These are phyloP conservation scores for Starmera stellimalicola DNA, from an alignment of 1,139 yeast species.

Conservation along the genomic window DNA sequence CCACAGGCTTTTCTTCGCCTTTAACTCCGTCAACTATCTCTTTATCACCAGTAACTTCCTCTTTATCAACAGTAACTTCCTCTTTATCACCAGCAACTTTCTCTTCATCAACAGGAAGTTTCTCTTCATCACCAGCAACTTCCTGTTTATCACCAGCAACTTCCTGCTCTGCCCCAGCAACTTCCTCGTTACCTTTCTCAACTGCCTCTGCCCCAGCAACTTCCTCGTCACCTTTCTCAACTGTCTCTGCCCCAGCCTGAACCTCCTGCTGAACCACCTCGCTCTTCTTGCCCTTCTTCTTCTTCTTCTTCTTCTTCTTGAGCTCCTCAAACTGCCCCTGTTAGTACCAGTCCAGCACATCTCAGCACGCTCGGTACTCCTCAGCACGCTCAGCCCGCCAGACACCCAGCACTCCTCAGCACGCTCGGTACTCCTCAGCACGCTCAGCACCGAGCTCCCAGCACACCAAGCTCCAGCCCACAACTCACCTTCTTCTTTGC, in stretches of 20 bases:
- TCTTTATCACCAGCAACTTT: conserved; percentile 4
- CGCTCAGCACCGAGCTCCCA: too few species aligned
- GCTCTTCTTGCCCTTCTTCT: conserved; percentile 27
- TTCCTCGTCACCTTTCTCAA: conserved; percentile 3
- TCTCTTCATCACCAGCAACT: not conserved
- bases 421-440: too few species aligned
- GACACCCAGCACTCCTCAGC: too few species aligned
- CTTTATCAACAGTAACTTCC: conserved; percentile 1
- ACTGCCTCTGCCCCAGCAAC: conserved; percentile 3
- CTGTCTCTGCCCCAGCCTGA: conserved; percentile 6
- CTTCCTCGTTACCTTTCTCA: conserved; percentile 3
- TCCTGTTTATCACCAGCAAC: conserved; percentile 7
- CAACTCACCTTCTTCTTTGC: conserved; percentile 45
- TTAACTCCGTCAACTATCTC: conserved; percentile 1
- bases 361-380: too few species aligned
- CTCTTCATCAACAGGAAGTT: conserved; percentile 1
- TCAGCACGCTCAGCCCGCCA: too few species aligned
- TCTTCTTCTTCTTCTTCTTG: conserved; percentile 49
- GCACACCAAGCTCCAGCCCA: not conserved
- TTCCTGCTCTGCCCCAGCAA: conserved; percentile 10
- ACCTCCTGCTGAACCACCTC: conserved; percentile 10
- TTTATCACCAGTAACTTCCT: not conserved
- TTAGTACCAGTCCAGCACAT: conserved; percentile 2
- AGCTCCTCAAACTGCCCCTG: conserved; percentile 39
- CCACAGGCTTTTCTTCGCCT: conserved; percentile 4